Evolutionary conservation across 2,329 filamentous ascomycete species (phyloP).

Genomic region (Colletotrichum phormii): DNA sequence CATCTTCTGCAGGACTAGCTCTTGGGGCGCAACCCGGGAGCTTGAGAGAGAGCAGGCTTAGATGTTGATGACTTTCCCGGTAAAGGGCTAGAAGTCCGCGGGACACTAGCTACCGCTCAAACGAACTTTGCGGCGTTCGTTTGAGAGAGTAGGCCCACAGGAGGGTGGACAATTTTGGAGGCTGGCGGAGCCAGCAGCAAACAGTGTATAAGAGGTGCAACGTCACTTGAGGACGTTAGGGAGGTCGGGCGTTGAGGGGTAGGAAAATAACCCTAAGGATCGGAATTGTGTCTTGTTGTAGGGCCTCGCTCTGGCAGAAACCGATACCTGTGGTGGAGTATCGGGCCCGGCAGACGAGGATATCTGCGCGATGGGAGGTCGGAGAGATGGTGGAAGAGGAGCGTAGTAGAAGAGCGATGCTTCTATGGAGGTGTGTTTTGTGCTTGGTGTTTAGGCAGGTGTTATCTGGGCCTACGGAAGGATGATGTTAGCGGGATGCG

Average conservation of each 20-base stretch:
- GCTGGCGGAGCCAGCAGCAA: constrained; percentile 92
- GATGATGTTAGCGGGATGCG: not conserved
- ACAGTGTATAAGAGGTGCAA: constrained; percentile 54
- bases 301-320: constrained; percentile 76
- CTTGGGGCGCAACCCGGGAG: constrained; percentile 38
- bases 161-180: constrained; percentile 69
- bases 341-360: constrained; percentile 85
- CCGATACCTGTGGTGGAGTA: constrained; percentile 87
- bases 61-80: constrained; percentile 9
- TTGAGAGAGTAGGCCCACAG: constrained; percentile 98
- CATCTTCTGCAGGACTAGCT: constrained; percentile 63
- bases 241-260: constrained; percentile 85
- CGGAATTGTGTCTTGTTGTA: constrained; percentile 84
- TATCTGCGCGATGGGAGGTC: constrained; percentile 56
- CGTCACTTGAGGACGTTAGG: constrained; percentile 86
- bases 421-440: not conserved
- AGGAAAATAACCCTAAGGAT: constrained; percentile 84
- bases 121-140: constrained; percentile 94
- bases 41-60: constrained; percentile 38
- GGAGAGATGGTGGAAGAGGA: constrained; percentile 36
- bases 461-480: constrained; percentile 39
- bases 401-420: constrained; percentile 24
- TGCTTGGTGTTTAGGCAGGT: constrained; percentile 19
- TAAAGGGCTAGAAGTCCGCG: constrained; percentile 68
- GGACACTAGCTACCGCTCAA: constrained; percentile 98